phyloP scores from a whole-genome alignment of 805 yeast species.

The Candida ipomoeae region DNA sequence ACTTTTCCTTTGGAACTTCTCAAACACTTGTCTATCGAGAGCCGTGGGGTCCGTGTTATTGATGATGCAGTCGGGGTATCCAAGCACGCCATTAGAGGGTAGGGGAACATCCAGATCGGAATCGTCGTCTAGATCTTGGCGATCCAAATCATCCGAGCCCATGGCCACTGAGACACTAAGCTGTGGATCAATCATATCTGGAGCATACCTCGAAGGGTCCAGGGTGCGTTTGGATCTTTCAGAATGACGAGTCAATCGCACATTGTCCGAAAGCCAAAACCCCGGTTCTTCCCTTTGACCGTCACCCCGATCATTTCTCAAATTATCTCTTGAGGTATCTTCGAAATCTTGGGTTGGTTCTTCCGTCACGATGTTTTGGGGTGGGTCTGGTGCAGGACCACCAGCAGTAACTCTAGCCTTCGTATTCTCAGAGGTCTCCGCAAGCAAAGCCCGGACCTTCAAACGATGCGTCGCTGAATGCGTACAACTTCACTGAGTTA shows the following conservation, averaged over 20 bases:
- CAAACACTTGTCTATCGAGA: slow-evolving; percentile 48
- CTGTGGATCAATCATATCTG: background rate
- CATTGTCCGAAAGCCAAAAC: background rate
- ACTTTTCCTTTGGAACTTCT: slow-evolving; percentile 14
- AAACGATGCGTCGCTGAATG: too few species aligned
- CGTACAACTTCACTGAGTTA: too few species aligned
- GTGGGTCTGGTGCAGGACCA: background rate
- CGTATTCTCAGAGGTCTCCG: background rate
- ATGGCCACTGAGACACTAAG: background rate
- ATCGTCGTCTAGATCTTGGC: background rate
- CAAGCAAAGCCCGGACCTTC: background rate
- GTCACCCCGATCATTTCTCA: too few species aligned
- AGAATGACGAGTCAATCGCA: background rate
- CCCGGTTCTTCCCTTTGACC: too few species aligned
- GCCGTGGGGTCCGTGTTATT: slow-evolving; percentile 56
- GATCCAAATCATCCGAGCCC: background rate
- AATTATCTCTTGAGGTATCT: too few species aligned
- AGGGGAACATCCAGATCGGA: slow-evolving; percentile 17
- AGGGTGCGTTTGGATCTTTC: background rate
- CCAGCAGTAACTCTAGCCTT: background rate
- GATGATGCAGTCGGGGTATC: slow-evolving; percentile 56
- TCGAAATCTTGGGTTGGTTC: too few species aligned
- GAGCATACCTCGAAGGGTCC: background rate
- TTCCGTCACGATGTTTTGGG: too few species aligned
- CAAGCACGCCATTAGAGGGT: slow-evolving; percentile 66